Base-by-base conservation (phyloP, 2,329 filamentous ascomycete genomes). In the Epichloe baconii region DNA sequence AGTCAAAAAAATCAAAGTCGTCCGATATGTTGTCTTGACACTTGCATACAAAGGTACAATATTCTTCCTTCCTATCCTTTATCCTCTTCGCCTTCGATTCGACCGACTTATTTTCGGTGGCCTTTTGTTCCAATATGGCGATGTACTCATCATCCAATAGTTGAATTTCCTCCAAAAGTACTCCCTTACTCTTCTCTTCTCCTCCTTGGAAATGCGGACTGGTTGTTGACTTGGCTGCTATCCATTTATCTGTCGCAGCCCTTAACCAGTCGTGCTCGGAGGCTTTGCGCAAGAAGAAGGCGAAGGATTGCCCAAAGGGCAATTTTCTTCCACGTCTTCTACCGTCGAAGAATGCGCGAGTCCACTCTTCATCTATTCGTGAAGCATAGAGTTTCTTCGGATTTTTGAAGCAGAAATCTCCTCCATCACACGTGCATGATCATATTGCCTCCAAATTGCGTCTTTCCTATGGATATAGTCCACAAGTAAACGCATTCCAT, bases 231-330 rank as follows among this genome's bases (percentile, higher is more conserved):
- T 17, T 19, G 15, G 15, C 7, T 19, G 12, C 17, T 15, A 15
- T 40, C 38, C 38, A 40, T 10, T 40, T 1, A 1, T 17, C 38
- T 1, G n/a, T 0, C n/a, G 38, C 38, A 1, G n/a, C 0, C 0
- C 0, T n/a, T 2, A 40, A 40, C 15, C 38, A 40, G 1, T 10
- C 0, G 26, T 31, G 26, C 4, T 31, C 26, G 0, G 26, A 31
- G 26, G 26, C 26, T 31, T 31, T 31, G 2, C 26, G 26, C 8
- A 0, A 31, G 26, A 31, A 31, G 26, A 31, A 31, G 26, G 0
- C 0, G 26, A 1, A 10, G 3, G 26, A 31, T 31, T 8, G 26
- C 10, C 26, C 26, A 0, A 31, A 31, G 8, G 26, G 26, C 26
- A 31, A 10, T n/a, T 31, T 31, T 31, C 26, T 31, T 31, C 26